Conservation (phyloP, 2,329 filamentous ascomycete genomes). For the Graphiopsis chlorocephala region DNA sequence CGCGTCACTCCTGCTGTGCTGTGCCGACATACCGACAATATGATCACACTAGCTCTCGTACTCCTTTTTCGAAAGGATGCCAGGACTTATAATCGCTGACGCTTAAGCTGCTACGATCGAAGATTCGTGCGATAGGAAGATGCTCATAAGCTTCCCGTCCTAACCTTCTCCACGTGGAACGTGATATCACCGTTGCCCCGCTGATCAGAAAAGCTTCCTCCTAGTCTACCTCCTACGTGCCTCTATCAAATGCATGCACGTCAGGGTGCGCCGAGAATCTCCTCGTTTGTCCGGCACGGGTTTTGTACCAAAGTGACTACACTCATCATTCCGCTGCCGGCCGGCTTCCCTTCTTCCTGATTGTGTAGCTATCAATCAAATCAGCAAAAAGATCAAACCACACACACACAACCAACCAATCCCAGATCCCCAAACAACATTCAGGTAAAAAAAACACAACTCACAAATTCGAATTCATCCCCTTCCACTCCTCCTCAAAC, state of each 20-base stretch:
- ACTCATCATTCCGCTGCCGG: not conserved
- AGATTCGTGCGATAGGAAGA: not conserved
- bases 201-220: not conserved
- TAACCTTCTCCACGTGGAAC: conserved; percentile 4
- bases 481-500: conserved; percentile 43
- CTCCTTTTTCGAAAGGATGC: not conserved
- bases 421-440: not conserved
- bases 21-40: not conserved
- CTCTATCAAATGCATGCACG: no score
- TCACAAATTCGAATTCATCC: conserved; percentile 52
- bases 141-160: not conserved
- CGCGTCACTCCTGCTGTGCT: no score
- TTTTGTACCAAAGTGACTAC: not conserved
- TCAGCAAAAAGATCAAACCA: conserved; percentile 4
- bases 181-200: not conserved
- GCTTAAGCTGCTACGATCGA: not conserved
- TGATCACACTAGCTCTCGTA: not conserved
- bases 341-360: conserved; percentile 21
- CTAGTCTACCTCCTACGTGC: not conserved
- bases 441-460: conserved; percentile 19
- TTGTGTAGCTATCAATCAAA: conserved; percentile 22
- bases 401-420: not conserved
- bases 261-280: not conserved
- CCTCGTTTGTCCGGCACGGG: not conserved
- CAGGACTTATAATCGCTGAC: not conserved